phyloP scores from a whole-genome alignment of 2,329 filamentous ascomycete species.

The Aspergillus latus region DNA sequence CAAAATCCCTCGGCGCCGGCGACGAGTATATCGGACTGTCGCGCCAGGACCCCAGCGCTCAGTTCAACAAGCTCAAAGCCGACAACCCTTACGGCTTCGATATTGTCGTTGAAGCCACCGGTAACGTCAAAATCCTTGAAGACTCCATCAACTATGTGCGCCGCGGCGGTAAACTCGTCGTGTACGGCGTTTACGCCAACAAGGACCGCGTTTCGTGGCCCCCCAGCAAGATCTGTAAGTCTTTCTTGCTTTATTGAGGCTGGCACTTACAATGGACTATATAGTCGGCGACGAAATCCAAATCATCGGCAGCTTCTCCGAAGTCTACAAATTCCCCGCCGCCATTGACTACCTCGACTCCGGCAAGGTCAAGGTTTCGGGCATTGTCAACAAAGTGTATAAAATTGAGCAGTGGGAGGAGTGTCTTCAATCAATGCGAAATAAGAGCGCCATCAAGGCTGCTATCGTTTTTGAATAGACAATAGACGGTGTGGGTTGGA shows the following conservation, averaged over 20 bases:
- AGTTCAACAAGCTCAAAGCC: slow-evolving; percentile 62
- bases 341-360: slow-evolving; percentile 54
- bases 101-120: slow-evolving; percentile 70
- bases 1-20: slow-evolving; percentile 50
- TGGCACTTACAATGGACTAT: background rate
- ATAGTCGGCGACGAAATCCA: slow-evolving; percentile 63
- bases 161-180: slow-evolving; percentile 68
- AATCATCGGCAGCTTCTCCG: slow-evolving; percentile 71
- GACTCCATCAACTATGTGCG: slow-evolving; percentile 70
- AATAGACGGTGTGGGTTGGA: background rate
- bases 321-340: slow-evolving; percentile 69
- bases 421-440: slow-evolving; percentile 68
- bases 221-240: slow-evolving; percentile 68
- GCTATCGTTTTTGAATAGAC: slow-evolving; percentile 67
- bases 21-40: slow-evolving; percentile 51
- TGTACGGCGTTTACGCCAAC: slow-evolving; percentile 69
- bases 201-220: slow-evolving; percentile 65
- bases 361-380: slow-evolving; percentile 52
- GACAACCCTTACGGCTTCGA: slow-evolving; percentile 73
- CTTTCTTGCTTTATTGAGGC: background rate
- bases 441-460: slow-evolving; percentile 73
- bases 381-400: slow-evolving; percentile 72
- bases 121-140: slow-evolving; percentile 67
- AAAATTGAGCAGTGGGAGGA: slow-evolving; percentile 71
- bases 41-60: slow-evolving; percentile 53